Percentiles rank a stretch among this genome's conserved stretches.
These are phyloP conservation scores for Botrytis fabae DNA, from an alignment of 2,329 filamentous ascomycete genomes.

Conservation along the genomic window DNA sequence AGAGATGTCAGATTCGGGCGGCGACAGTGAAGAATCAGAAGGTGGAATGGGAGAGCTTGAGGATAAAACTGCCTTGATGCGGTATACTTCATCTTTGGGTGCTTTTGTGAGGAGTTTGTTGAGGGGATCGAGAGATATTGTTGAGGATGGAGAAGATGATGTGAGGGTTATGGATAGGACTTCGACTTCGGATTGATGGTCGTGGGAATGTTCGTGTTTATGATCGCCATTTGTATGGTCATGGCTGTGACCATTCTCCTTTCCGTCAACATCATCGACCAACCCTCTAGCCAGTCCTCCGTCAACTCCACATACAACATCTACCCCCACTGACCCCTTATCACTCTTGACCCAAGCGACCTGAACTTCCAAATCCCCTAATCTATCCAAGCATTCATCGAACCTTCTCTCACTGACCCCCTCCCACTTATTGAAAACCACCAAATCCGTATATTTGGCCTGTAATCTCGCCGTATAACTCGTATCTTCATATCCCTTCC, in stretches of 20 bases:
- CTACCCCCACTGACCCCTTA: conserved; percentile 74
- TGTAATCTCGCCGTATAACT: conserved; percentile 71
- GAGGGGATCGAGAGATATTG: conserved; percentile 11
- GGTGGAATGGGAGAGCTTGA: conserved; percentile 49
- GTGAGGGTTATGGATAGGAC: conserved; percentile 77
- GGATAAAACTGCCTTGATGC: conserved; percentile 75
- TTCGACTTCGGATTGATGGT: conserved; percentile 84
- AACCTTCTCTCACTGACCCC: conserved; percentile 57
- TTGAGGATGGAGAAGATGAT: not conserved
- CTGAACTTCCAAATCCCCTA: conserved; percentile 64
- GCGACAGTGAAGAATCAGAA: conserved; percentile 50
- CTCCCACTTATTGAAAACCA: conserved; percentile 76
- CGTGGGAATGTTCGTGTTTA: conserved; percentile 42
- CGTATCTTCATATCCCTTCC: conserved; percentile 72
- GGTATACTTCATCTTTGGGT: conserved; percentile 91
- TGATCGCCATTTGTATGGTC: conserved; percentile 45
- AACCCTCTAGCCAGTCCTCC: conserved; percentile 67
- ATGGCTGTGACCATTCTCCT: conserved; percentile 43
- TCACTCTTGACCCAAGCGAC: conserved; percentile 83
- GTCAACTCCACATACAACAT: conserved; percentile 85
- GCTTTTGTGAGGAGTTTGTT: conserved; percentile 64
- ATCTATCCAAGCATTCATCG: conserved; percentile 64
- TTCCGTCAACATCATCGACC: conserved; percentile 43
- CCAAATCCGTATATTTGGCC: conserved; percentile 69
- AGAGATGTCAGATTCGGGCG: conserved; percentile 37